Base-by-base conservation (phyloP, 140 eudicot species). In the Bidens hawaiensis region DNA sequence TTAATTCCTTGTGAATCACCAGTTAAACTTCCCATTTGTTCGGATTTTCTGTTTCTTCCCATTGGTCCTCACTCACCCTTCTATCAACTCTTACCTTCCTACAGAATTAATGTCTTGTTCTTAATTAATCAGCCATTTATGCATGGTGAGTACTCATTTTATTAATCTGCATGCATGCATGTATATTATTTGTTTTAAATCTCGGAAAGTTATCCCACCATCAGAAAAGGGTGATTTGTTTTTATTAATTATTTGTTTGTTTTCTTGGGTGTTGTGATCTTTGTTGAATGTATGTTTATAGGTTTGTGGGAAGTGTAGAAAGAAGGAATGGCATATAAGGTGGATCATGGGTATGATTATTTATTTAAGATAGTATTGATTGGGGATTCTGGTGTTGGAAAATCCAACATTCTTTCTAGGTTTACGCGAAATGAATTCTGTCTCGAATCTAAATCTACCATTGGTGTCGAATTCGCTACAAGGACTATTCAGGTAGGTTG, bases 401-500 rank as follows among this genome's bases (percentile, higher is more conserved):
- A 86, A 83, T 86, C 94, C 10, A 85, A 86, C 66, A 83, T 86
- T 24, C 85, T 83, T 72, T 81, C 95, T 11, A 70, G 95, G 68
- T 87, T 83, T 57, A 87, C 93, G 13, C 70, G 95, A 14, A 87
- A 87, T 71, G 95, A 83, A 75, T 87, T 87, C 23, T 79, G 86
- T 69, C 71, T 87, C 72, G 95, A 87, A 72, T 87, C 95, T 41
- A 87, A 87, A 76, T 87, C 95, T 62, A 87, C 95, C 70, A 87
- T 87, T 12, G 95, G 95, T 18, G 95, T 87, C 21, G 95, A 87
- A 78, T 87, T 87, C 61, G 95, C 95, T 17, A 87, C 95, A 10
- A 76, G 95, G 59, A 87, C 95, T 66, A 83, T 83, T 50, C 93
- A 83, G 93, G 93, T 82, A 67, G 53, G 68, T 47, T 33, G 8